Evolutionary conservation across 768 basidiomycete genomes (phyloP), one percentile per base, ranked within the genome.

Genomic region (Mycena alexandri): DNA sequence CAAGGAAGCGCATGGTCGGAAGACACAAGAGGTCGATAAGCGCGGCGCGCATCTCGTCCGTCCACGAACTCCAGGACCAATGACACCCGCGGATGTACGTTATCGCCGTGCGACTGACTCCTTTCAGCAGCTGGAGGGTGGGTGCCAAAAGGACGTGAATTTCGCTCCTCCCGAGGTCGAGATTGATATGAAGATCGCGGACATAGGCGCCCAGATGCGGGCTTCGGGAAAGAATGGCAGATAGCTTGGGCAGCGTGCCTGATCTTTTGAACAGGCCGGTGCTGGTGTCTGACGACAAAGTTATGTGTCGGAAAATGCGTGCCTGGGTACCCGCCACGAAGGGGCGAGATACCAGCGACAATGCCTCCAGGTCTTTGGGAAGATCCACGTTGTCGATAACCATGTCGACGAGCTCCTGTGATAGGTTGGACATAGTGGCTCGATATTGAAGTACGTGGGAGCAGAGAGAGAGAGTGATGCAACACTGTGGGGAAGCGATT

Each of bases 21-120:
- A 53, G 55, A 43, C 41, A 57, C 5, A 42, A 33, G 41, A 57
- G 43, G 22, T 19, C 14, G 24, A 43, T 29, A 33, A 42, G 43
- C 55, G 41, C 55, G 55, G 55, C 42, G 22, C 24, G 55, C 55
- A 57, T 43, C 42, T 57, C 55, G 14, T 57, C 42, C 16, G 43
- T 29, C 41, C 43, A 43, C 41, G 25, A 43, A 57, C 24, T 57
- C 55, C 55, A 53, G 19, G 34, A 53, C 52, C 52, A 53, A 53
- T 36, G 52, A 13, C 36, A 38, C 36, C 52, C 52, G 36, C 34
- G 33, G 52, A 36, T 21, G 34, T 36, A 36, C n/a, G 52, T 21
- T 53, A 53, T 53, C 52, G 52, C 36, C 34, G 36, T 38, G 52
- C 52, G 52, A 21, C 36, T 53, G 19, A 53, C 52, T 38, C 36